A percentile compares a stretch with the other conserved stretches of the same genome.
phyloP scores from a whole-genome alignment of 495 filamentous ascomycete species.

The Geoglossum glabrum region DNA sequence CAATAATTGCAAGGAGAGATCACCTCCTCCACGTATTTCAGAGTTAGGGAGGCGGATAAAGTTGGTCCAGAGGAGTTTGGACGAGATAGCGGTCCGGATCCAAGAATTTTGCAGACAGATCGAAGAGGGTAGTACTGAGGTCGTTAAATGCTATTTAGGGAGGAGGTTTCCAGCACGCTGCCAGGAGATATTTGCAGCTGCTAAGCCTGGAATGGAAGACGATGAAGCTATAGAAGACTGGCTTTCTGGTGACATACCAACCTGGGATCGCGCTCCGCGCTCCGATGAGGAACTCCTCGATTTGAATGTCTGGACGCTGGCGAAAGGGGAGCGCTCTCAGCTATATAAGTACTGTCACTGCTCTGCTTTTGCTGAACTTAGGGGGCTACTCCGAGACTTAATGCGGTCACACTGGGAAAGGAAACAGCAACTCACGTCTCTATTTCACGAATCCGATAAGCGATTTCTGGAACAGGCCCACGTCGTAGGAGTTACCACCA shows the following conservation, averaged over 20 bases:
- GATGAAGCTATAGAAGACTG: background rate
- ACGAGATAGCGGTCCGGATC: slow-evolving; percentile 15
- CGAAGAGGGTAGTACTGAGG: slow-evolving; percentile 14
- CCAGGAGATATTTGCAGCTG: background rate
- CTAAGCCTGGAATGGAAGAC: background rate
- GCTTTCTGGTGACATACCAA: background rate
- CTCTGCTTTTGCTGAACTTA: slow-evolving; percentile 19
- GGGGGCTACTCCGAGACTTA: slow-evolving; percentile 15
- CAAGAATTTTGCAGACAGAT: slow-evolving; percentile 9
- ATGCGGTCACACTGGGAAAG: slow-evolving; percentile 16
- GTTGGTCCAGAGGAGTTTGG: slow-evolving; percentile 19
- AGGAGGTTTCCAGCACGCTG: slow-evolving; percentile 10
- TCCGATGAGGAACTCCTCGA: slow-evolving; percentile 5
- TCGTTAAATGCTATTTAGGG: slow-evolving; percentile 16
- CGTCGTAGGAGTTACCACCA: slow-evolving; percentile 56
- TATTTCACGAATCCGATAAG: slow-evolving; percentile 28
- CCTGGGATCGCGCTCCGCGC: background rate
- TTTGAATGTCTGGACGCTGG: slow-evolving; percentile 8
- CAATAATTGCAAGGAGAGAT: background rate
- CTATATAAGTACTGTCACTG: slow-evolving; percentile 24
- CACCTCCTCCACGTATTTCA: background rate
- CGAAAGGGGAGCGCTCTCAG: slow-evolving; percentile 10
- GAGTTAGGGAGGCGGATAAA: slow-evolving; percentile 15
- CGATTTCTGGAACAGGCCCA: slow-evolving; percentile 31
- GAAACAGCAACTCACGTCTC: slow-evolving; percentile 19